Conservation (phyloP, 2,329 filamentous ascomycete genomes). For the Fusarium circinatum region DNA sequence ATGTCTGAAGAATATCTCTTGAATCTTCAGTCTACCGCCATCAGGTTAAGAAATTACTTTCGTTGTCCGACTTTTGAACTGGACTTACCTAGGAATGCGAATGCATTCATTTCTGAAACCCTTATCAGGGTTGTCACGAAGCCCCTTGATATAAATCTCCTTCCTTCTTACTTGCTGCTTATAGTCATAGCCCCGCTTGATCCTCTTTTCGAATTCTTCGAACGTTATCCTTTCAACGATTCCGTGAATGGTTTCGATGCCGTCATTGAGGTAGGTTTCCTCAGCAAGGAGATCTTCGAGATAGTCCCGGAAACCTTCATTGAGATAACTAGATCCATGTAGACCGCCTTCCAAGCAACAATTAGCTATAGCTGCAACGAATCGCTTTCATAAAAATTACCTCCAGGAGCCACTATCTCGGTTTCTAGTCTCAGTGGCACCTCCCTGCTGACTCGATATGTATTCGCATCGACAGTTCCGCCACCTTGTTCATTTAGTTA, state of each 20-base stretch:
- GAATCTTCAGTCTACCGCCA: background rate
- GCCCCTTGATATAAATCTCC: fast-evolving
- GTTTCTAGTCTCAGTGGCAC: background rate
- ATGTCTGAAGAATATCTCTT: background rate
- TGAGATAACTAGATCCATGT: background rate
- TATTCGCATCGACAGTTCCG: background rate
- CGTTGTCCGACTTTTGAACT: no score
- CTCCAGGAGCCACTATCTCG: background rate
- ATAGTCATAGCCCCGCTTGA: background rate
- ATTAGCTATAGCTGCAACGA: fast-evolving
- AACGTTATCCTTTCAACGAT: background rate
- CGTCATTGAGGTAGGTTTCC: background rate
- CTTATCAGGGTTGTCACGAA: background rate
- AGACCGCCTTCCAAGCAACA: background rate
- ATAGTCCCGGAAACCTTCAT: background rate
- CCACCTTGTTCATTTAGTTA: background rate
- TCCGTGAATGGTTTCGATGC: background rate
- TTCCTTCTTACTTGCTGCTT: background rate
- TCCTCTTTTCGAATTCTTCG: background rate
- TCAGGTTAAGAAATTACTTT: fast-evolving
- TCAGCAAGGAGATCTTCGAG: fast-evolving
- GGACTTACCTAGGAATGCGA: background rate
- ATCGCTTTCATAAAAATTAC: fast-evolving
- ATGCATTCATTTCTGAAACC: background rate
- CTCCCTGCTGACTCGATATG: background rate